Evolutionary conservation across 352 stramenopile genomes (phyloP).

Genomic region (Phytophthora agathidicida): DNA sequence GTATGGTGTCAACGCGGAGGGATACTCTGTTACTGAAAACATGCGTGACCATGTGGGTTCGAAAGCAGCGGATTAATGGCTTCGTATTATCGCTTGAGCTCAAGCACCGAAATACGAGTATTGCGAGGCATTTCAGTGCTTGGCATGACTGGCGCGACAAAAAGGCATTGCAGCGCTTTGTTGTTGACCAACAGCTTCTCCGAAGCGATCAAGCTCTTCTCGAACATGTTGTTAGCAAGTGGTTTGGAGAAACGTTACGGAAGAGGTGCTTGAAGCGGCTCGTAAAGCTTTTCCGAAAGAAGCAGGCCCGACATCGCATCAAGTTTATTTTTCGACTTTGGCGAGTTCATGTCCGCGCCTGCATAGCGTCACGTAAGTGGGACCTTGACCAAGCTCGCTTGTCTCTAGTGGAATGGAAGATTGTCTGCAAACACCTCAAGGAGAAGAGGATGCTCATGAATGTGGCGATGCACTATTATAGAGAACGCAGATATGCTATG

Average conservation of each 20-base stretch:
- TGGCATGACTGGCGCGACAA: conserved; percentile 17
- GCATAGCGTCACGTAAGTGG: conserved; percentile 10
- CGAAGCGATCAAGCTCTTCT: conserved; percentile 4
- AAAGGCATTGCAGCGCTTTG: background rate
- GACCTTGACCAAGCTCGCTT: conserved; percentile 2
- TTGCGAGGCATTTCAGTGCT: conserved; percentile 12
- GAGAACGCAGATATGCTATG: conserved; percentile 19
- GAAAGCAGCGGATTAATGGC: conserved; percentile 2
- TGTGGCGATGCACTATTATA: conserved; percentile 26
- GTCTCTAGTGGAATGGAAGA: conserved; percentile 26
- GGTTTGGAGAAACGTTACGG: conserved; percentile 34
- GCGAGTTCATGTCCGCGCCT: conserved; percentile 10
- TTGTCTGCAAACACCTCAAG: background rate
- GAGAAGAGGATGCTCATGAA: background rate
- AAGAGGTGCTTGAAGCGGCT: conserved; percentile 43
- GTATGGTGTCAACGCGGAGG: conserved; percentile 13
- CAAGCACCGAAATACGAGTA: conserved; percentile 10
- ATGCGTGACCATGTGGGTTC: conserved; percentile 18
- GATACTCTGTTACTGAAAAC: background rate
- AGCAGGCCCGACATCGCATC: conserved; percentile 16
- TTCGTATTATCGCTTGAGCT: conserved; percentile 4
- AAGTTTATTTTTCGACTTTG: conserved; percentile 26
- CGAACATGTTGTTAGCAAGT: conserved; percentile 23
- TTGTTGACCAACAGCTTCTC: conserved; percentile 3
- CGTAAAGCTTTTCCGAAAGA: conserved; percentile 52